A percentile compares a stretch with the other conserved stretches of the same genome.
These are phyloP conservation scores for Xeromyces bisporus DNA, from an alignment of 495 filamentous ascomycete genomes.

Conservation along the genomic window DNA sequence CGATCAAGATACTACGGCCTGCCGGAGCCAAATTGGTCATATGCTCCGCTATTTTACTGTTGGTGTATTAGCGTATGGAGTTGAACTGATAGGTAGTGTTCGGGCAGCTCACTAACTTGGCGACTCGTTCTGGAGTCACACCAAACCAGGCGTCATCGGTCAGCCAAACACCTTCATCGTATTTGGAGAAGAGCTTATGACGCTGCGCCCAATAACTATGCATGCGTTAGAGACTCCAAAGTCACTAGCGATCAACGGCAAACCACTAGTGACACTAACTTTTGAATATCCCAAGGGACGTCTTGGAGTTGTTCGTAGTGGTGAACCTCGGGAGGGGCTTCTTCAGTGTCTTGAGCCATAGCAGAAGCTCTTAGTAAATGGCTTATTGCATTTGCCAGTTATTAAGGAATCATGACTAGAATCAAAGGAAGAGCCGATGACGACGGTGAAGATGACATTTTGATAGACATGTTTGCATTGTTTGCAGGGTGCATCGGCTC, in stretches of 20 bases:
- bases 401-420: slow-evolving; percentile 1
- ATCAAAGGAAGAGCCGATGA: background rate
- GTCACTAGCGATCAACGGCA: no score
- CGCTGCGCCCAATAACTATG: slow-evolving; percentile 77
- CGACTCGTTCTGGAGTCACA: slow-evolving; percentile 82
- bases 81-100: background rate
- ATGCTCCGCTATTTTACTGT: slow-evolving; percentile 64
- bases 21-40: slow-evolving; percentile 36
- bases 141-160: slow-evolving; percentile 92
- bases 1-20: slow-evolving; percentile 46
- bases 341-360: slow-evolving; percentile 18
- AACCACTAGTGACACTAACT: no score
- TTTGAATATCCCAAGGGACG: slow-evolving; percentile 62
- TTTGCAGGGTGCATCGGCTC: slow-evolving; percentile 2
- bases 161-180: slow-evolving; percentile 74
- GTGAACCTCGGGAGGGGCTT: slow-evolving; percentile 30
- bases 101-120: slow-evolving; percentile 51
- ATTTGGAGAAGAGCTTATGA: slow-evolving; percentile 63
- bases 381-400: background rate
- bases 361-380: slow-evolving; percentile 1
- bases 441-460: background rate
- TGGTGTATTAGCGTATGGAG: background rate
- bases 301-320: slow-evolving; percentile 47
- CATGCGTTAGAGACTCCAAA: slow-evolving; percentile 10
- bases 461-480: slow-evolving; percentile 4